Evolutionary conservation across 805 yeast species (phyloP).

Genomic region (Kazachstania viticola): DNA sequence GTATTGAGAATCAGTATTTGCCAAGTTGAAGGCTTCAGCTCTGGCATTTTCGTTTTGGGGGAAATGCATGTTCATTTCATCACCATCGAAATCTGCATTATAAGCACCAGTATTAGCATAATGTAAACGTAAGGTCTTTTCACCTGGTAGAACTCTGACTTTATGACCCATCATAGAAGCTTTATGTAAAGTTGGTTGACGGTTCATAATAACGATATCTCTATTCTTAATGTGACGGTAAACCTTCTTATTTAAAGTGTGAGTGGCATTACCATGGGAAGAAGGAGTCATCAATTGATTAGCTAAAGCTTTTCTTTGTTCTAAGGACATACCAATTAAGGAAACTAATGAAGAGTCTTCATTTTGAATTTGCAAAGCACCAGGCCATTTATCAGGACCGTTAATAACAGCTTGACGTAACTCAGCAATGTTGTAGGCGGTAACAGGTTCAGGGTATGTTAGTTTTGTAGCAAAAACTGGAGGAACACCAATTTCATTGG

Average conservation of each 20-base stretch:
- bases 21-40: conserved; percentile 89
- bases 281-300: conserved; percentile 89
- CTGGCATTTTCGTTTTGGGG: conserved; percentile 96
- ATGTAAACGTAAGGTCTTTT: conserved; percentile 90
- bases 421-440: conserved; percentile 80
- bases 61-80: conserved; percentile 98
- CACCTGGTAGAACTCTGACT: conserved; percentile 94
- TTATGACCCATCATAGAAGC: conserved; percentile 99
- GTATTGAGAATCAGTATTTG: conserved; percentile 95
- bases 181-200: conserved; percentile 98
- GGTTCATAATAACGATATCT: conserved; percentile 94
- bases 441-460: conserved; percentile 97
- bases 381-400: conserved; percentile 98
- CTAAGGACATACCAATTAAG: conserved; percentile 77
- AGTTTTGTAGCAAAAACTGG: conserved; percentile 94
- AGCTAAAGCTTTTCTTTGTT: conserved; percentile 91
- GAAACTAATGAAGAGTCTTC: conserved; percentile 85
- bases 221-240: conserved; percentile 88
- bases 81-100: conserved; percentile 98
- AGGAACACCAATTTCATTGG: conserved; percentile 97
- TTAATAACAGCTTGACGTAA: conserved; percentile 90
- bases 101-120: conserved; percentile 99
- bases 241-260: conserved; percentile 79
- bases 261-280: conserved; percentile 37
- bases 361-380: conserved; percentile 90